phyloP scores from a whole-genome alignment of 805 yeast genomes.

The Myxozyma monticola region DNA sequence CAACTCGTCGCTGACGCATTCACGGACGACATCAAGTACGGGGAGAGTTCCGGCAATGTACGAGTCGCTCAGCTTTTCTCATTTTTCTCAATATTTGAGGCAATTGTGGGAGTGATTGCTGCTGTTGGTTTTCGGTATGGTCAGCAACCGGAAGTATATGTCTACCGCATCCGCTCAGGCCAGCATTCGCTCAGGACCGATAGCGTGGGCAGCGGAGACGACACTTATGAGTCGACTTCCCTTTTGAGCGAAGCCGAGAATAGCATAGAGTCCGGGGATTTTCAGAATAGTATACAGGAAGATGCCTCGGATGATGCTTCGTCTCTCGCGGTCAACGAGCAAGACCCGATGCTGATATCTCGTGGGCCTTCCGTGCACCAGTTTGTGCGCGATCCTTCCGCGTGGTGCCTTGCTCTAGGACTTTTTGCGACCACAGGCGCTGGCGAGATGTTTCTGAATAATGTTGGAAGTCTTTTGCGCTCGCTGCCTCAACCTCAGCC shows the following conservation, averaged over 20 bases:
- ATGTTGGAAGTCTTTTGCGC: conserved; percentile 71
- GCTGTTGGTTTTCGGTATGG: conserved; percentile 20
- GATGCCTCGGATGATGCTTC: conserved; percentile 1
- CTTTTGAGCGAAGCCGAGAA: conserved; percentile 1
- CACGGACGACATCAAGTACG: conserved; percentile 31
- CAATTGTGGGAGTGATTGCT: conserved; percentile 25
- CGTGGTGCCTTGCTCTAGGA: conserved; percentile 63
- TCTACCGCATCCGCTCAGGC: not conserved
- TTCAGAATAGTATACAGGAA: too few species aligned
- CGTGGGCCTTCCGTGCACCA: conserved; percentile 22
- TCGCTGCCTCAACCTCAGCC: conserved; percentile 40
- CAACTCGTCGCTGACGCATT: conserved; percentile 51
- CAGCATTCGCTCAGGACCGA: not conserved
- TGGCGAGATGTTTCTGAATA: conserved; percentile 77
- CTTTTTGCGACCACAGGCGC: conserved; percentile 77
- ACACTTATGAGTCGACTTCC: conserved; percentile 8
- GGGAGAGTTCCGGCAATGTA: conserved; percentile 28
- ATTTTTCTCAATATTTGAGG: conserved; percentile 28
- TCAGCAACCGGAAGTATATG: conserved; percentile 7
- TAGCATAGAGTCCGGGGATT: not conserved
- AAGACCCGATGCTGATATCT: conserved; percentile 8
- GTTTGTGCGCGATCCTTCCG: conserved; percentile 54
- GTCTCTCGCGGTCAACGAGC: not conserved
- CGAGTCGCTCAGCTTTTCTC: conserved; percentile 25
- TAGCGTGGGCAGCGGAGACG: not conserved